A percentile compares a stretch with the other conserved stretches of the same genome.
Evolutionary conservation across 2,329 filamentous ascomycete species (phyloP).

Genomic region (Sclerotinia spermophila): DNA sequence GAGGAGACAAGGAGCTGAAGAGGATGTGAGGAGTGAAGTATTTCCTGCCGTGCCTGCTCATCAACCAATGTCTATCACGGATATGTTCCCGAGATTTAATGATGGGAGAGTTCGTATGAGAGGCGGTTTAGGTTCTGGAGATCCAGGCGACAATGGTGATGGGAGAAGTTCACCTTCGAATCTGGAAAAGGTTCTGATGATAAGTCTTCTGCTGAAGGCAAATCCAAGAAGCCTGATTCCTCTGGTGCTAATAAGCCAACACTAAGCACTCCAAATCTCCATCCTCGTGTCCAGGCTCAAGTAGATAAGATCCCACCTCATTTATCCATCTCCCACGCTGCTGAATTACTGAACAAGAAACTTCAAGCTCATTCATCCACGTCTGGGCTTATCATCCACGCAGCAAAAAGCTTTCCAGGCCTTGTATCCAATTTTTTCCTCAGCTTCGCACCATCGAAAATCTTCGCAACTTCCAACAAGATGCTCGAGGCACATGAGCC

Average conservation of each 20-base stretch:
- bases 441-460: rapidly evolving
- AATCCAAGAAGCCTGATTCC: too few relatives aligned
- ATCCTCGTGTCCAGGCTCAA: background rate
- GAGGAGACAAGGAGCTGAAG: background rate
- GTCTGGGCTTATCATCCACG: rapidly evolving
- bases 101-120: background rate
- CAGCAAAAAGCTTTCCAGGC: background rate
- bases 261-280: background rate
- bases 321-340: background rate
- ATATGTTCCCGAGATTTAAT: background rate
- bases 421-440: background rate
- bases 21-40: background rate
- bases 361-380: background rate
- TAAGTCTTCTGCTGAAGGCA: background rate
- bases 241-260: too few relatives aligned
- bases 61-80: too few relatives aligned
- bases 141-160: background rate
- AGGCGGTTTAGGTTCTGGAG: background rate
- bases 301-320: background rate
- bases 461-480: too few relatives aligned
- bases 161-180: too few relatives aligned
- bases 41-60: too few relatives aligned
- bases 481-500: background rate
- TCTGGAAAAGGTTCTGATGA: background rate
- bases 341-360: background rate